phyloP scores from a whole-genome alignment of 1,284 basidiomycete genomes.

The Tylopilus orsonianus region DNA sequence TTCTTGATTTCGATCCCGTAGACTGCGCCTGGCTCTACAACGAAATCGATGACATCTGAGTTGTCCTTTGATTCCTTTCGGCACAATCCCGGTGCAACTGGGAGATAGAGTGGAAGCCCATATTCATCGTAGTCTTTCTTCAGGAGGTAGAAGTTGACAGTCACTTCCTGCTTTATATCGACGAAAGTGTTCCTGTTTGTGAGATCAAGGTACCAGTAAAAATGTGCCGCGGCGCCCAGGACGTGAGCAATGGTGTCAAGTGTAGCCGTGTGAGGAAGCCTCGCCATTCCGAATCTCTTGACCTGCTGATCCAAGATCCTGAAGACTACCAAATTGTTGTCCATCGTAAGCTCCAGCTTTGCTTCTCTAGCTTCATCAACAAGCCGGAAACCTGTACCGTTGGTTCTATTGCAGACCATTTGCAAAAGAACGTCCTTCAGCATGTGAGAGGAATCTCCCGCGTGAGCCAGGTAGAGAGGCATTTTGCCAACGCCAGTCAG shows the following conservation, averaged over 20 bases:
- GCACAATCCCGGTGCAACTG: constrained; percentile 8
- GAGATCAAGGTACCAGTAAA: constrained; percentile 26
- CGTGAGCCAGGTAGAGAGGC: constrained; percentile 5
- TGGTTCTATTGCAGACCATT: not conserved
- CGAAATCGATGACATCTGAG: constrained; percentile 21
- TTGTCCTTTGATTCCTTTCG: not conserved
- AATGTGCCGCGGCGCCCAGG: constrained; percentile 17
- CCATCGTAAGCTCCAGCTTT: constrained; percentile 11
- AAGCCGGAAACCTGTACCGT: constrained; percentile 1
- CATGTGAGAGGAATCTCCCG: not conserved
- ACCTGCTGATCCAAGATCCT: constrained; percentile 14
- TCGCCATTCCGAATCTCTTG: constrained; percentile 11
- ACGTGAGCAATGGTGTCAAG: not conserved
- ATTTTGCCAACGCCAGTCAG: constrained; percentile 15
- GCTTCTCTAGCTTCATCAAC: constrained; percentile 3
- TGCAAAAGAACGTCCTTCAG: constrained; percentile 2
- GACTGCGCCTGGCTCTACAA: constrained; percentile 4
- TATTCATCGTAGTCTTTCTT: constrained; percentile 6
- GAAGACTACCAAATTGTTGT: constrained; percentile 4
- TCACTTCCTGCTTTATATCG: not conserved
- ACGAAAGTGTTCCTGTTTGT: not conserved
- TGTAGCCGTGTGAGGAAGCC: not conserved
- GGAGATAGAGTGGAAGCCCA: constrained; percentile 7
- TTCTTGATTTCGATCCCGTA: constrained; percentile 25
- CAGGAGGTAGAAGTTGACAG: constrained; percentile 19